Evolutionary conservation across 495 filamentous ascomycete species (phyloP).

Genomic region (Copromyces sp.): DNA sequence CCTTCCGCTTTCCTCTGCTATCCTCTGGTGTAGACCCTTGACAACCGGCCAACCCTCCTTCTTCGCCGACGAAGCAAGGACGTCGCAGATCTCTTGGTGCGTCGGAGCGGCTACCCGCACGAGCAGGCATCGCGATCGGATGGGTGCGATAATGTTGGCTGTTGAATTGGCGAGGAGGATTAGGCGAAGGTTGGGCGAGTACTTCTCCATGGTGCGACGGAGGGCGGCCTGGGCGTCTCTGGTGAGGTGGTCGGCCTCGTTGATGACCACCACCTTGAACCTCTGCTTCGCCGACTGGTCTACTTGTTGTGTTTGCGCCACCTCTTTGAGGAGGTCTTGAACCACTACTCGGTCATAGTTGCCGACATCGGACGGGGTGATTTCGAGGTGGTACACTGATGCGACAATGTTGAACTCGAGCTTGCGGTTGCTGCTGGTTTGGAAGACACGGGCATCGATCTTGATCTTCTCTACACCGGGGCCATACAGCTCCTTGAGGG

Average conservation of each 20-base stretch:
- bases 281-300: conserved; percentile 77
- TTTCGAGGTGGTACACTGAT: conserved; percentile 93
- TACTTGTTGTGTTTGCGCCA: conserved; percentile 97
- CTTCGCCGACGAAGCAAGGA: conserved; percentile 62
- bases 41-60: conserved; percentile 66
- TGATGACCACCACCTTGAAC: conserved; percentile 98
- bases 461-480: conserved; percentile 95
- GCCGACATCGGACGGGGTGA: conserved; percentile 95
- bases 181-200: conserved; percentile 83
- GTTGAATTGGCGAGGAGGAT: conserved; percentile 92
- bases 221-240: conserved; percentile 93
- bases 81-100: conserved; percentile 68
- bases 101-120: conserved; percentile 88
- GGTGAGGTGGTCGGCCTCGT: conserved; percentile 93
- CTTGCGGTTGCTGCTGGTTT: conserved; percentile 89
- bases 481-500: conserved; percentile 83
- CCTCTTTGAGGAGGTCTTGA: conserved; percentile 92
- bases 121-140: conserved; percentile 77
- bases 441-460: conserved; percentile 91
- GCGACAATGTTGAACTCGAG: conserved; percentile 98
- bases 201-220: conserved; percentile 97
- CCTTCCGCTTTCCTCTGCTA: conserved; percentile 84
- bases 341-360: conserved; percentile 91
- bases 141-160: conserved; percentile 94
- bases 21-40: conserved; percentile 62